These are phyloP conservation scores for Stemphylium vesicarium DNA, from an alignment of 2,329 filamentous ascomycete genomes.

Conservation along the genomic window DNA sequence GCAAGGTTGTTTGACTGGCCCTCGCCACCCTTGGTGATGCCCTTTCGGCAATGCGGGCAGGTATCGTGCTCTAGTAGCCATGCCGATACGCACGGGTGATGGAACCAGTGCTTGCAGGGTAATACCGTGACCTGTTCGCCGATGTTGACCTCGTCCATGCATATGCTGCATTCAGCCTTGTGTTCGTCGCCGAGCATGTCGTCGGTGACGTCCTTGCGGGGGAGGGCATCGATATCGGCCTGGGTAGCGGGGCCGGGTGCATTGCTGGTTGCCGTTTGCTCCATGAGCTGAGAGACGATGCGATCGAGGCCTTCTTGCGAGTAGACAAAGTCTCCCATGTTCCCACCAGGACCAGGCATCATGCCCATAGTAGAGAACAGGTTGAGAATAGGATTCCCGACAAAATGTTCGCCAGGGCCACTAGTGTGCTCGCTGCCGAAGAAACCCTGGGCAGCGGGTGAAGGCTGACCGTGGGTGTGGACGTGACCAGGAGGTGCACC, in stretches of 20 bases:
- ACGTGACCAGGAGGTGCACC: constrained; percentile 33
- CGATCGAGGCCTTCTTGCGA: constrained; percentile 89
- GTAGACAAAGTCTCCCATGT: constrained; percentile 81
- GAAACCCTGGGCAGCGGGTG: constrained; percentile 10
- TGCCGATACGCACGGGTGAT: constrained; percentile 77
- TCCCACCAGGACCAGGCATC: constrained; percentile 35
- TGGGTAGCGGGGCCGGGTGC: constrained; percentile 82
- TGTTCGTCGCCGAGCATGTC: constrained; percentile 74
- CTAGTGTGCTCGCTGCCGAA: constrained; percentile 16
- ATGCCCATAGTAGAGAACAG: constrained; percentile 50
- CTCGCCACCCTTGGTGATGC: constrained; percentile 51
- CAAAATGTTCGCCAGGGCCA: constrained; percentile 11
- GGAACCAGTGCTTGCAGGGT: constrained; percentile 94
- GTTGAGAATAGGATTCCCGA: constrained; percentile 50
- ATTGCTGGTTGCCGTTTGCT: constrained; percentile 75
- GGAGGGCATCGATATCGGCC: constrained; percentile 74
- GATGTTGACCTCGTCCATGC: constrained; percentile 81
- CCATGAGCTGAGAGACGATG: constrained; percentile 87
- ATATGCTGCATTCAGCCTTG: constrained; percentile 85
- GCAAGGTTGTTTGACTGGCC: constrained; percentile 20
- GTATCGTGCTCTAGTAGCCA: constrained; percentile 94
- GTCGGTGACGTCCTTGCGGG: constrained; percentile 72
- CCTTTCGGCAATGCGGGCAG: constrained; percentile 78
- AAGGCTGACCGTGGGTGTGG: constrained; percentile 16
- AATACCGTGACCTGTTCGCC: constrained; percentile 77